Evolutionary conservation across 1,139 yeast genomes (phyloP).

Genomic region (Arxiozyma bovina): DNA sequence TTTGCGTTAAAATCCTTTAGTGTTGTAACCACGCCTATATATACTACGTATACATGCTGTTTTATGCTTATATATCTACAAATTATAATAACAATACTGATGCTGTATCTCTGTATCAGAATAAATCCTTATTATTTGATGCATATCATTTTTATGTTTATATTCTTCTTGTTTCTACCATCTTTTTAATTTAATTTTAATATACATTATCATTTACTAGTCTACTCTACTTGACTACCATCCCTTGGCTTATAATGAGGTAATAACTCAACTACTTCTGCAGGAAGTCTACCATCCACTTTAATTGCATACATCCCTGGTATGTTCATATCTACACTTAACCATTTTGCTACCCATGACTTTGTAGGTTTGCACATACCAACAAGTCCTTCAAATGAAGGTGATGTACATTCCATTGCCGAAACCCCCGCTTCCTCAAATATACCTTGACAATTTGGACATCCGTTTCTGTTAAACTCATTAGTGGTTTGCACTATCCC

Average conservation of each 20-base stretch:
- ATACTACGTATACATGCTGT: not conserved
- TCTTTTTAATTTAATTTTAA: too few species aligned
- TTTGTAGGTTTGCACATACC: slow-evolving; percentile 79
- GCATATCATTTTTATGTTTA: too few species aligned
- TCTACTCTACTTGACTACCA: slow-evolving; percentile 79
- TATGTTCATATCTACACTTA: slow-evolving; percentile 79
- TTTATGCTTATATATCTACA: too few species aligned
- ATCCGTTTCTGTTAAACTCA: slow-evolving; percentile 72
- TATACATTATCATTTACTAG: not conserved
- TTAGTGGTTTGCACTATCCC: slow-evolving; percentile 62
- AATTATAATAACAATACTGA: too few species aligned
- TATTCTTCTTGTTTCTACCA: not conserved
- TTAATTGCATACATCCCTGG: slow-evolving; percentile 92
- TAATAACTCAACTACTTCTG: slow-evolving; percentile 67
- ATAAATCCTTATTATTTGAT: too few species aligned
- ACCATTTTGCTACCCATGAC: slow-evolving; percentile 98
- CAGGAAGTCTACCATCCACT: slow-evolving; percentile 85
- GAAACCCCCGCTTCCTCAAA: slow-evolving; percentile 75
- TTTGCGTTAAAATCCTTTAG: not conserved
- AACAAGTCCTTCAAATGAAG: slow-evolving; percentile 90
- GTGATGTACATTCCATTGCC: slow-evolving; percentile 88
- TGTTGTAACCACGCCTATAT: not conserved
- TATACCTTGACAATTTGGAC: slow-evolving; percentile 96
- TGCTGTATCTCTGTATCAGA: not conserved
- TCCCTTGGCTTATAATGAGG: slow-evolving; percentile 90